phyloP scores from a whole-genome alignment of 352 stramenopile genomes.

The Globisporangium megalacanthum region DNA sequence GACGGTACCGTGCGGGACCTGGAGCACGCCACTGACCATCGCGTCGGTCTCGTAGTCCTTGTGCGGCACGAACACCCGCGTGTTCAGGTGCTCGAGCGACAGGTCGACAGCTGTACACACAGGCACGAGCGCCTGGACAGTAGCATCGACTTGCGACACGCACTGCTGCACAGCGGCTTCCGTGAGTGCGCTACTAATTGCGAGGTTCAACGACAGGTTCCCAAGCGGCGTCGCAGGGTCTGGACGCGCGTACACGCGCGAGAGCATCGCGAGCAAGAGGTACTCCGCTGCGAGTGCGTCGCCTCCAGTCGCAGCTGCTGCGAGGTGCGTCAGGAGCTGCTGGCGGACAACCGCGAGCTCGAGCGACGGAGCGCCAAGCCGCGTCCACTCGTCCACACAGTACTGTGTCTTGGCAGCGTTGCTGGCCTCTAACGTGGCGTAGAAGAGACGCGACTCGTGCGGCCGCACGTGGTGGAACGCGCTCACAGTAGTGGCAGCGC shows the following conservation, averaged over 20 bases:
- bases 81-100: constrained; percentile 56
- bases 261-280: constrained; percentile 58
- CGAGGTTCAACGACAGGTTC: constrained; percentile 70
- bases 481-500: constrained; percentile 26
- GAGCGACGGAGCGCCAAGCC: constrained; percentile 9
- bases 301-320: constrained; percentile 25
- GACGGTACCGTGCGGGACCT: constrained; percentile 59
- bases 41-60: constrained; percentile 77
- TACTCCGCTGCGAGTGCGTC: constrained; percentile 67
- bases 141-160: constrained; percentile 22
- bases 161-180: constrained; percentile 5
- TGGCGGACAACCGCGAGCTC: constrained; percentile 24
- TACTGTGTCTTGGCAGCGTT: constrained; percentile 31
- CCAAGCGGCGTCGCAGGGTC: constrained; percentile 60
- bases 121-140: constrained; percentile 42
- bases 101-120: constrained; percentile 49
- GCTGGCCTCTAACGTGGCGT: constrained; percentile 23
- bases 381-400: constrained; percentile 31
- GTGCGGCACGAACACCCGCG: constrained; percentile 51
- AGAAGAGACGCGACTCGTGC: constrained; percentile 28
- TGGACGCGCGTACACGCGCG: constrained; percentile 62
- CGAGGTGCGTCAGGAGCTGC: constrained; percentile 41
- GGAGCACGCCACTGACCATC: constrained; percentile 42
- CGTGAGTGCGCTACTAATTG: constrained; percentile 15
- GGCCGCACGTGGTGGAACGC: constrained; percentile 47